Base-by-base conservation (phyloP, 2,329 filamentous ascomycete genomes). In the Chlorencoelia australis region DNA sequence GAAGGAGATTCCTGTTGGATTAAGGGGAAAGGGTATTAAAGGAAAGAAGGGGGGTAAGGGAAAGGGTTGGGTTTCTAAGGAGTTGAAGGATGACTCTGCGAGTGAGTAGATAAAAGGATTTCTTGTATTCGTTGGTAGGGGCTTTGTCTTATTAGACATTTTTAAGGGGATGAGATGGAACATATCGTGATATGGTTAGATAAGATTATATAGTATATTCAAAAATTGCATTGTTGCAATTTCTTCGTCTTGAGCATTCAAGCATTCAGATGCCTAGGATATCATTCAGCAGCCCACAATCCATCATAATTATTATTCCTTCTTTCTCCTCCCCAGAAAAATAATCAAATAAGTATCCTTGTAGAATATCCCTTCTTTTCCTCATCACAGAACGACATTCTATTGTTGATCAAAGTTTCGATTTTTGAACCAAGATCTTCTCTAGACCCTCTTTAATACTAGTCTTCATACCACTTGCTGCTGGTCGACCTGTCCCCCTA, bases 401-500 rank as follows among this genome's bases (percentile, higher is more conserved):
- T n/a, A n/a, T n/a, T n/a, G n/a, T n/a, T n/a, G n/a, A n/a, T 34
- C 33, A 56, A 15, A 56, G 43, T 35, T 56, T 55, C 4, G 50
- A 47, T 43, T 47, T 43, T 5, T 36, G 29, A 7, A 68, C 59
- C 22, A 69, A 47, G 49, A 83, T 61, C 44, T 64, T 71, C 56
- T 73, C 65, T 37, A 85, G 59, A 1, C 76, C 79, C 22, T 55
- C 54, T 17, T 74, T 75, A 53, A 86, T 60, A 33, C 60, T 62
- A 6, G 62, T 52, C 30, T 65, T 67, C 74, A 91, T 85, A 5
- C 79, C 83, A 16, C 67, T 62, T 18, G 64, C 59, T 16, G 67
- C 71, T n/a, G 85, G 83, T 42, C 77, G 72, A 46, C 79, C 75
- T 11, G 73, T 81, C 24, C 69, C 68, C 34, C 83, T 70, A 41